Evolutionary conservation across 345 rosid genomes (phyloP), one percentile per base, ranked within the genome.

Genomic region (Clarkia xantiana): DNA sequence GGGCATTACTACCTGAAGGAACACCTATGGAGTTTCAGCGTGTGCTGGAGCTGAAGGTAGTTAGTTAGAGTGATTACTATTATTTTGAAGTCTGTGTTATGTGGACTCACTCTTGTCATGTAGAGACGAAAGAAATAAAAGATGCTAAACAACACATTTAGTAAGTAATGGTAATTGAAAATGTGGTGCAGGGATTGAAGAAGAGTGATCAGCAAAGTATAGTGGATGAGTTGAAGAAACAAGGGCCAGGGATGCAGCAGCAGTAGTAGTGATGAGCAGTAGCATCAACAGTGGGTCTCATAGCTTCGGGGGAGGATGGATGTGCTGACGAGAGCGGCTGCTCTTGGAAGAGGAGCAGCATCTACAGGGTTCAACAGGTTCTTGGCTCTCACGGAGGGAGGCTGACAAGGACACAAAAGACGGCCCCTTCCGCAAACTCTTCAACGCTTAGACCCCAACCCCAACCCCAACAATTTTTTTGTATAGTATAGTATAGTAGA

Each of bases 1-100:
- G 87, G 56, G 98, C 98, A 55, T 72, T 91, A 66, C 74, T 91
- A 62, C 96, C 96, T 3, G 98, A 86, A 72, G 98, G 98, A 70
- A 86, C 96, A 6, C 87, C 87, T 23, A 81, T 87, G 95, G 96
- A 91, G 73, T 91, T 91, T 65, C 98, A 86, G 78, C 96, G 94
- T 10, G 86, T 91, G 54, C 71, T 91, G 65, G 98, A 91, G 70
- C 96, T 91, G 18, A 86, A 86, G 95, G 96, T 78, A 34, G 56
- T 51, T 50, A 36, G 20, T 18, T n/a, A n/a, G 14, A 25, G 2
- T 29, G 7, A 7, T 29, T 29, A 10, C 36, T 29, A 29, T 29
- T 29, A 29, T 29, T 29, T 29, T 29, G 36, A 29, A 29, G 36
- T 29, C 36, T 29, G 36, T 29, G 9, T 29, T 29, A 29, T 29